Base-by-base conservation (phyloP, 2,329 filamentous ascomycete species). In the Claviceps purpurea region DNA sequence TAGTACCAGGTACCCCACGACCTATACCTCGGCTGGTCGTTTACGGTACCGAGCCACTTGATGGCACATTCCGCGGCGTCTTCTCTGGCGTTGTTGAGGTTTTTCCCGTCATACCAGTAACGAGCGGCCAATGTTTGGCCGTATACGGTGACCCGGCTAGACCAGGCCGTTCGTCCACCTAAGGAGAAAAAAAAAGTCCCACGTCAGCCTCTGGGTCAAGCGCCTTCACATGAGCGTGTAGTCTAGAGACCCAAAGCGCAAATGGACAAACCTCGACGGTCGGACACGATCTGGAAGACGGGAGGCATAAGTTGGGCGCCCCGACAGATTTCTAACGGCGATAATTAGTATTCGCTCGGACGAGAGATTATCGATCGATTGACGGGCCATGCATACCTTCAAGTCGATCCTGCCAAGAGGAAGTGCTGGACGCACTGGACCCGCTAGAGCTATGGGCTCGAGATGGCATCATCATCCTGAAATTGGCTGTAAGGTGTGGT, bases 101-200 rank as follows among this genome's bases (percentile, higher is more conserved):
- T 89, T 65, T 88, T 82, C 55, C 89, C 89, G 67, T 94, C 89
- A 69, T 95, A 95, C 88, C 88, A 95, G 70, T 82, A 95, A 56
- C 88, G 80, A 47, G 89, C 89, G n/a, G 76, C 65, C 60, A 87
- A 76, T 47, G 71, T 75, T 49, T 76, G 70, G 51, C 82, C 83
- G 59, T 79, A 74, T 53, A 95, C 78, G n/a, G 75, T 81, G 54
- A 95, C 88, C 54, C 77, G 78, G 72, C 84, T 86, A 53, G 88
- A 91, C 89, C 89, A 95, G 53, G 89, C 89, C 54, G 89, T 95
- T 61, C 89, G 86, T 58, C 89, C 89, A 59, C 89, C 89, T 93
- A 30, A 5, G 20, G 43, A 18, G 8, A 22, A 11, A 3, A n/a
- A 50, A 34, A 14, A 39, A 13, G 18, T 37, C 13, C 20, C n/a